Evolutionary conservation across 345 rosid species (phyloP), one percentile per base, ranked within the genome.

Genomic region (Salix exigua): DNA sequence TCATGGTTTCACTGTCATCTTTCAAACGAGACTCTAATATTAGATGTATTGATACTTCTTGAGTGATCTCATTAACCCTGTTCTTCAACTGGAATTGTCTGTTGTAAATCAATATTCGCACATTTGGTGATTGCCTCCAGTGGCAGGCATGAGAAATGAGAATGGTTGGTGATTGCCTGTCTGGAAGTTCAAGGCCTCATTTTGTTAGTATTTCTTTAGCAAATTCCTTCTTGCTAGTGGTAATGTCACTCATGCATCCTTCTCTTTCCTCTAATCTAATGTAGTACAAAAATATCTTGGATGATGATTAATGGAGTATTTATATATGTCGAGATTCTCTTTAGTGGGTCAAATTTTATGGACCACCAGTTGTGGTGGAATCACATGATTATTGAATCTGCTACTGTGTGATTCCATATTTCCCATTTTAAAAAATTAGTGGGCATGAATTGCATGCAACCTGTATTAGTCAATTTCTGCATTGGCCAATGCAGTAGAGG

Each of bases 311-410:
- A 51, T 51, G 58, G 23, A 51, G 23, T 19, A 51, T 51, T 51
- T 19, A 51, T 51, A 17, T 51, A 51, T 6, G 58, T 19, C 2
- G 58, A 46, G 53, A 46, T 46, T 68, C 46, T 10, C 63, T 17
- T 64, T 1, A 31, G 64, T 33, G 72, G 78, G 78, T 7, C 78
- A 64, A 25, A n/a, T 16, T 66, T 33, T 17, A 51, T 33, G 51
- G 73, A 55, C n/a, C 2, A 26, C 58, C 19, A 28, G 68, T 40
- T 26, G 58, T 37, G 8, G 7, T 53, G 78, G 78, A 75, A 66
- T 75, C 78, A 66, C 46, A 33, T 48, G 16, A 40, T 62, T 42
- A 40, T 26, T 46, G 18, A 68, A 68, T 70, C 58, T 50, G 62
- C 73, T 30, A 23, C 6, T 28, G 5, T 23, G 11, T 30, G 4